Evolutionary conservation across 768 basidiomycete genomes (phyloP), one percentile per base, ranked within the genome.

Genomic region (Mycena metata): DNA sequence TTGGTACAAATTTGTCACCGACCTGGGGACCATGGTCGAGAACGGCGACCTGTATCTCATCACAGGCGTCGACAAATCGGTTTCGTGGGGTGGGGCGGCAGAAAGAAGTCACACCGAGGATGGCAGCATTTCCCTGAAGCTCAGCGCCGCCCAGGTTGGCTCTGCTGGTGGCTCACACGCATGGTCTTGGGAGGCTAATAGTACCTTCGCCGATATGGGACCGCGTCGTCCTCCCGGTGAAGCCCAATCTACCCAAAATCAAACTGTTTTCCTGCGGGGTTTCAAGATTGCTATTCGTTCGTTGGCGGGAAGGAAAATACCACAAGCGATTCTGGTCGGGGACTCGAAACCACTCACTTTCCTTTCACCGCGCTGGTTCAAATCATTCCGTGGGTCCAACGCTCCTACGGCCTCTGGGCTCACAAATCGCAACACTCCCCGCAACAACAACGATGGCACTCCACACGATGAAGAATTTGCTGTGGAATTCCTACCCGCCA

Each of bases 201-300:
- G 56, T 35, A 58, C 64, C 2, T 52, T 43, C 11, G 23, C 42
- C 3, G 17, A 64, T 21, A 54, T 45, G 17, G 60, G 52, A 15
- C 66, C 66, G 1, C 16, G 19, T 7, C n/a, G 19, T 7, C 36
- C 13, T 8, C 19, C 45, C 5, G 56, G 46, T 30, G 56, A 70
- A 19, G 58, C 47, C 11, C 24, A 19, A 12, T 46, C 49, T 49
- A 4, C 5, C 9, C 26, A 66, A 9, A 69, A 72, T 43, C 71
- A 72, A 33, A 60, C 57, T 4, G 43, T 72, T 5, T 72, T 72
- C 39, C 9, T 72, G 3, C 62, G 67, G 1, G 71, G 71, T 4
- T 72, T 62, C 56, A 72, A 72, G 26, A 56, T 72, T n/a, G 49
- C 64, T 0, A 4, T 63, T 1, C 66, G 67, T 17, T 11, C 47